Conservation (phyloP, 768 basidiomycete genomes). For the Suillus paluster region DNA sequence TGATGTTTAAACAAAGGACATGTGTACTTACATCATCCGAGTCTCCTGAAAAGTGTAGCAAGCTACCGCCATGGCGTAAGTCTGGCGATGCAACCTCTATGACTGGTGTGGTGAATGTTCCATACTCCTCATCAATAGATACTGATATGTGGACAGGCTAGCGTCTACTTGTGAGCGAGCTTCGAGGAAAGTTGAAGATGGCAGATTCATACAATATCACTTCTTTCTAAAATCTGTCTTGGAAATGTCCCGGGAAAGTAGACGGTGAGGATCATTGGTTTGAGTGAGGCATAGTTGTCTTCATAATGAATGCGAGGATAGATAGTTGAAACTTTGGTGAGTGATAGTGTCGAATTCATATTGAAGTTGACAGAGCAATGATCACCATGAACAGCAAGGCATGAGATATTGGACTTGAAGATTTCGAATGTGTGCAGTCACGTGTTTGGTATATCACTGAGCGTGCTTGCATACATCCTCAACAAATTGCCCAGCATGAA, state of each 20-base stretch:
- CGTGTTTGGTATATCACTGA: background rate
- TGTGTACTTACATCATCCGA: background rate
- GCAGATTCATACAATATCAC: no score
- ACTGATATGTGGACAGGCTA: constrained; percentile 10
- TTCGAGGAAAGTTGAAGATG: no score
- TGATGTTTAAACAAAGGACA: no score
- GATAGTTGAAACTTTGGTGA: constrained; percentile 8
- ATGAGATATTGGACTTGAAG: background rate
- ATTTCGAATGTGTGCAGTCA: background rate
- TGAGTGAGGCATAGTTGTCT: background rate
- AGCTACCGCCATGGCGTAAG: background rate
- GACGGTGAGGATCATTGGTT: constrained; percentile 8
- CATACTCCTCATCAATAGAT: background rate
- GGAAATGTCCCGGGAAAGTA: constrained; percentile 11
- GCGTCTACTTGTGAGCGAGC: background rate
- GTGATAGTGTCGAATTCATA: background rate
- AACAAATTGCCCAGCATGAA: background rate
- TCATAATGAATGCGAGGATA: background rate
- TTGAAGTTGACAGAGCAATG: background rate
- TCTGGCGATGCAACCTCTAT: background rate
- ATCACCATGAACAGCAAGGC: background rate
- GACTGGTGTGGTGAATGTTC: constrained; percentile 8
- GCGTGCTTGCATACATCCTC: no score
- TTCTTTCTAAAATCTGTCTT: no score
- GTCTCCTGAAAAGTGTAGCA: no score